Base-by-base conservation (phyloP, 768 basidiomycete species). In the Xanthoconium stramineum region DNA sequence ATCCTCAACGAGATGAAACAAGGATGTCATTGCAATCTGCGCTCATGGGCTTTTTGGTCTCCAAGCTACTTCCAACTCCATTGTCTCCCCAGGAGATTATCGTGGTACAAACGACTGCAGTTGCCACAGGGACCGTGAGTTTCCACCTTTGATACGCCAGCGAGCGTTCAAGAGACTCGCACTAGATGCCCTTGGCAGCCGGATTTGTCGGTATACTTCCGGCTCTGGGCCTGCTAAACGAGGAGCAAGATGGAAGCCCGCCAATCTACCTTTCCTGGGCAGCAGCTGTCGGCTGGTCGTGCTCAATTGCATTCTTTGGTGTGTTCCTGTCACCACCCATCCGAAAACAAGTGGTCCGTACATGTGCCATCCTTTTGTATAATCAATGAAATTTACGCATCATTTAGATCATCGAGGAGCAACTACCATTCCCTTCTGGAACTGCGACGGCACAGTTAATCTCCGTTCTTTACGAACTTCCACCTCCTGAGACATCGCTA, bases 1-100 rank as follows among this genome's bases (percentile, higher is more conserved):
- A 24, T 13, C 11, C 52, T 56, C 55, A 44, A 52, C 52, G 6
- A 50, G n/a, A 35, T n/a, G 28, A 43, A 50, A 39, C 59, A 35
- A 92, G 91, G 92, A 96, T 95, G 94, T 94, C 94, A 10, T 81
- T 96, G 29, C 94, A 98, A 66, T 95, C 94, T 0, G 91, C 95
- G 12, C 79, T 98, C 36, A 87, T 98, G 35, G 96, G 94, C 5
- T 97, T 88, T 69, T 83, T 95, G 5, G 67, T 96, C 47, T 94
- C 94, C 54, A 79, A 84, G 51, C 74, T 90, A 60, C 76, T 94
- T 6, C 85, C 86, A 1, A 78, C 72, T 4, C 88, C 88, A 0
- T 80, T 95, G 33, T 86, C 86, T n/a, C 86, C 94, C 1, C 92
- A 94, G 72, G 93, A 98, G 69, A 88, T 96, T 56, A 88, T 97